phyloP scores from a whole-genome alignment of 129 eudicot species.

The Artemisia annua region DNA sequence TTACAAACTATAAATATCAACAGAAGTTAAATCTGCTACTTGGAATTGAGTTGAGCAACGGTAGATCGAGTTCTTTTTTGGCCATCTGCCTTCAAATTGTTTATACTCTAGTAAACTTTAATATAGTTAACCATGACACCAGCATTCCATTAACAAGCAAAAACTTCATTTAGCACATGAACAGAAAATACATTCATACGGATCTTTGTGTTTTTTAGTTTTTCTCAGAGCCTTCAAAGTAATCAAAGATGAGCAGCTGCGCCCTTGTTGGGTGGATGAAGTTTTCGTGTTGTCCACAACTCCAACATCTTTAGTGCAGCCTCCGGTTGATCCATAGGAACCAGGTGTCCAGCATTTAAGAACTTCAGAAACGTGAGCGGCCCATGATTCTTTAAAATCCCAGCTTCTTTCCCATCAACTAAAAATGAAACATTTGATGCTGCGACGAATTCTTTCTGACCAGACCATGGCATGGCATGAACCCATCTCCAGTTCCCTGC shows the following conservation, averaged over 20 bases:
- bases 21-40: too few species aligned
- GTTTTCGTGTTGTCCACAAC: constrained; percentile 17
- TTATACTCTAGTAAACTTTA: not conserved
- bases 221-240: not conserved
- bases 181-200: not conserved
- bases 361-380: not conserved
- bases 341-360: constrained; percentile 9
- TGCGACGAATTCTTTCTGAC: constrained; percentile 7
- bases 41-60: too few species aligned
- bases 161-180: not conserved
- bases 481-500: constrained; percentile 23
- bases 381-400: constrained; percentile 4
- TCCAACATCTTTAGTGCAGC: constrained; percentile 15
- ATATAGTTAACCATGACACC: too few species aligned
- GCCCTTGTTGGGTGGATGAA: not conserved
- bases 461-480: constrained; percentile 13
- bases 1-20: too few species aligned
- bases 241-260: not conserved
- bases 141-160: too few species aligned
- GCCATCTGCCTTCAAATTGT: not conserved
- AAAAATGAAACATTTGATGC: not conserved
- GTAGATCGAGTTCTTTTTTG: too few species aligned
- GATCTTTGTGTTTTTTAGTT: not conserved
- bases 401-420: constrained; percentile 17
- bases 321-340: constrained; percentile 18